A percentile compares a stretch with the other conserved stretches of the same genome.
Evolutionary conservation across 257 asterid genomes (phyloP).

Genomic region (Coffea canephora): DNA sequence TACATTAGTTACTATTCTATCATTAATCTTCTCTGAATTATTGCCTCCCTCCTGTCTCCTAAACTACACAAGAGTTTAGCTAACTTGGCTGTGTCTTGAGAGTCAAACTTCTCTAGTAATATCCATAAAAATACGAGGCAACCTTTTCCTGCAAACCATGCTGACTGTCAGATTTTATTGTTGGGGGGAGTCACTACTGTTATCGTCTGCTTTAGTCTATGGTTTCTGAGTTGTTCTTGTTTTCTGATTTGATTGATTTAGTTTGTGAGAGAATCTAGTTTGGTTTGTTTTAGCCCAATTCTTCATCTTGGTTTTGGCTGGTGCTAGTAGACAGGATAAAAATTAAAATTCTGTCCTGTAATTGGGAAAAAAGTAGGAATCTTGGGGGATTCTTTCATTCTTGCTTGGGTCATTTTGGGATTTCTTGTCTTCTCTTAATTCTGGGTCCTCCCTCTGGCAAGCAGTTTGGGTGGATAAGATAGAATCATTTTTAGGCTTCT

Average conservation of each 20-base stretch:
- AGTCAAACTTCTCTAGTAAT: conserved; percentile 39
- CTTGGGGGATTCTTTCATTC: conserved; percentile 36
- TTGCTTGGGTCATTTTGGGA: conserved; percentile 25
- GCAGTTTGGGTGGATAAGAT: conserved; percentile 52
- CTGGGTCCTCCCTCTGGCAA: conserved; percentile 39
- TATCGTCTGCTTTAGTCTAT: conserved; percentile 1
- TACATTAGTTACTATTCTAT: conserved; percentile 45
- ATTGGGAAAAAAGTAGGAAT: conserved; percentile 30
- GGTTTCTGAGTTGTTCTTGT: conserved; percentile 14
- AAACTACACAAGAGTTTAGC: conserved; percentile 23
- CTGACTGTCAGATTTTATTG: conserved; percentile 29
- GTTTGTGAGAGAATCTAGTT: conserved; percentile 38
- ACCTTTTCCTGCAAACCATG: not conserved
- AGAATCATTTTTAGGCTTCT: conserved; percentile 28
- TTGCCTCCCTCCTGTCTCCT: conserved; percentile 23
- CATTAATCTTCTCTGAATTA: conserved; percentile 31
- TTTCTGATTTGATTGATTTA: conserved; percentile 32
- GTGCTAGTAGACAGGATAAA: conserved; percentile 43
- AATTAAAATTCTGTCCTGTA: conserved; percentile 27
- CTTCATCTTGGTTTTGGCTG: conserved; percentile 40
- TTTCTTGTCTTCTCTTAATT: conserved; percentile 29
- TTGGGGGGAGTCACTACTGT: conserved; percentile 4
- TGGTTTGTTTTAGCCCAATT: conserved; percentile 42
- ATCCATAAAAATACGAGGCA: not conserved
- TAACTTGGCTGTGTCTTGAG: conserved; percentile 22